phyloP scores from a whole-genome alignment of 768 basidiomycete species.

The Lactifluus echinatus region DNA sequence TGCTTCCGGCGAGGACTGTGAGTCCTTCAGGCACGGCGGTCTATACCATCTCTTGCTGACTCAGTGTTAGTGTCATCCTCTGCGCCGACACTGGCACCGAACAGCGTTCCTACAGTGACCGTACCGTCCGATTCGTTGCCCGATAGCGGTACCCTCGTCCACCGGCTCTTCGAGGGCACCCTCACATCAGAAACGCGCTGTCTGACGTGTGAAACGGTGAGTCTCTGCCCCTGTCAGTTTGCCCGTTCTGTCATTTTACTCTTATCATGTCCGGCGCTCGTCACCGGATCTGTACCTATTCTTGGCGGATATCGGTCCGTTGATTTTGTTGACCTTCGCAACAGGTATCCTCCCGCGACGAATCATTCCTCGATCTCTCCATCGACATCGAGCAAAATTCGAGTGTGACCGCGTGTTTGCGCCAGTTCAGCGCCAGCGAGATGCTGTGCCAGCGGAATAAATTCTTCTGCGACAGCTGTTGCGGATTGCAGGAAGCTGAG shows the following conservation, averaged over 20 bases:
- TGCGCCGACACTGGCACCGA: constrained; percentile 44
- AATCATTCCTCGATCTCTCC: constrained; percentile 95
- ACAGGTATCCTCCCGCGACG: constrained; percentile 64
- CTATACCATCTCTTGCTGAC: background rate
- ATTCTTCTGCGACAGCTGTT: constrained; percentile 96
- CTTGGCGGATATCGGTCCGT: constrained; percentile 23
- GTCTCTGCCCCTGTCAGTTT: background rate
- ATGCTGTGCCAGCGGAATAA: constrained; percentile 99
- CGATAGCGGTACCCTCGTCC: constrained; percentile 64
- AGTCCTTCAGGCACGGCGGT: constrained; percentile 28
- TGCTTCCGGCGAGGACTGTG: constrained; percentile 54
- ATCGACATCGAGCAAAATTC: constrained; percentile 99
- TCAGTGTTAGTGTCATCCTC: constrained; percentile 48
- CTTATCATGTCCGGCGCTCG: background rate
- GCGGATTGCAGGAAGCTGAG: constrained; percentile 95
- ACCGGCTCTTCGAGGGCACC: constrained; percentile 86
- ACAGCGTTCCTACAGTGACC: constrained; percentile 29
- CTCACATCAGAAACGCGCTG: constrained; percentile 97
- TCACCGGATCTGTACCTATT: background rate
- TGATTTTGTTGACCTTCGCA: constrained; percentile 3
- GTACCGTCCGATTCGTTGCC: constrained; percentile 36
- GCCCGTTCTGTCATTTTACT: no score
- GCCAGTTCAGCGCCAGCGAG: constrained; percentile 95
- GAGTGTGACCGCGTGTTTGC: constrained; percentile 89
- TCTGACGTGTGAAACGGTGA: constrained; percentile 92